Evolutionary conservation across 192 early-diverging fungal species (phyloP).

Genomic region (Coemansia sp.): DNA sequence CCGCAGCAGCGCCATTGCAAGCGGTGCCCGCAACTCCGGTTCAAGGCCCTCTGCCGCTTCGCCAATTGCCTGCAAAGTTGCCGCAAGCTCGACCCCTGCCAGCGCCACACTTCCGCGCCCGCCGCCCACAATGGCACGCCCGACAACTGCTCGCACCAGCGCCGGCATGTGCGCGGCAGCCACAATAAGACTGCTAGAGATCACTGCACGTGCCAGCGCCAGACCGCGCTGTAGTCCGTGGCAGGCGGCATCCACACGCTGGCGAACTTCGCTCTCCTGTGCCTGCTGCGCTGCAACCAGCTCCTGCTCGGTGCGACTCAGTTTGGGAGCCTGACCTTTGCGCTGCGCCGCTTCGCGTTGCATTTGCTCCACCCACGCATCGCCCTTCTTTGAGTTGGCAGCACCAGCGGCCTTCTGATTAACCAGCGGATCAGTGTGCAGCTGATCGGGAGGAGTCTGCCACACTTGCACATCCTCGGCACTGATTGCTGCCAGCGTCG

Average conservation of each 20-base stretch:
- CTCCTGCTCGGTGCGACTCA: constrained; percentile 65
- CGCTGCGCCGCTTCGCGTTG: constrained; percentile 30
- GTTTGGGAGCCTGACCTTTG: constrained; percentile 26
- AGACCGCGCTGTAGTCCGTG: constrained; percentile 62
- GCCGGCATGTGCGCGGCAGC: constrained; percentile 60
- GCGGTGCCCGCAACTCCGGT: constrained; percentile 14
- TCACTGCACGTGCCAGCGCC: constrained; percentile 63
- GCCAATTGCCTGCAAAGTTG: constrained; percentile 59
- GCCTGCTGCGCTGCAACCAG: constrained; percentile 67
- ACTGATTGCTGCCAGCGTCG: constrained; percentile 14
- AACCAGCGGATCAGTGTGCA: constrained; percentile 33
- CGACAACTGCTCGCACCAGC: constrained; percentile 59
- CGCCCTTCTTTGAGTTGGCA: constrained; percentile 17
- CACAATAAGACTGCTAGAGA: constrained; percentile 58
- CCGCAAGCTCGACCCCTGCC: constrained; percentile 58
- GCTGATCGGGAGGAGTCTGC: constrained; percentile 31
- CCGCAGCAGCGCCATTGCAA: constrained; percentile 41
- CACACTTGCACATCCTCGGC: constrained; percentile 40
- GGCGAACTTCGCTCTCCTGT: constrained; percentile 73
- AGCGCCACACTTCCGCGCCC: constrained; percentile 26
- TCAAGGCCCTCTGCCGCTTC: constrained; percentile 50
- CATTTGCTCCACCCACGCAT: constrained; percentile 45
- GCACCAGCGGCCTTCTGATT: constrained; percentile 10
- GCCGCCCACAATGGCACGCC: constrained; percentile 44
- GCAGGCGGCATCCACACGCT: constrained; percentile 58